Conservation (phyloP, 108 stramenopile genomes). For the Schizochytrium sp. region DNA sequence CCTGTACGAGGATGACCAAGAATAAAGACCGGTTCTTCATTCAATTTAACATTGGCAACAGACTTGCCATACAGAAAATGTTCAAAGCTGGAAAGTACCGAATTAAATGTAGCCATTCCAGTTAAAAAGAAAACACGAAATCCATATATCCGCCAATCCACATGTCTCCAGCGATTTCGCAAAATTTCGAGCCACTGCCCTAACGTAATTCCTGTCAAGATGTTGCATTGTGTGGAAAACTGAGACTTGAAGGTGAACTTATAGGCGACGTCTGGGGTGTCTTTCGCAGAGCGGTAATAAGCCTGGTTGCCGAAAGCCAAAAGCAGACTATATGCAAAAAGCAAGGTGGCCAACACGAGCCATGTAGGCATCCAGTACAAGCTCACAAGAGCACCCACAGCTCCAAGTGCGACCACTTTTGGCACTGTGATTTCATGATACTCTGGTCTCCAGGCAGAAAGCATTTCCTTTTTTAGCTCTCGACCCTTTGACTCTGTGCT, state of each 20-base stretch:
- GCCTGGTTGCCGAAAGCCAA: background rate
- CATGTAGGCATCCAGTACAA: background rate
- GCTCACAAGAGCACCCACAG: background rate
- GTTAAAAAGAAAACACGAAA: conserved; percentile 17
- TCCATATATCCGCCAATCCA: conserved; percentile 26
- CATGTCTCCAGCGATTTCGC: conserved; percentile 25
- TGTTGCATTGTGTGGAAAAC: conserved; percentile 17
- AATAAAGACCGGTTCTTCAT: conserved; percentile 49
- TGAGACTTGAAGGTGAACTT: conserved; percentile 16
- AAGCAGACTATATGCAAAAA: background rate
- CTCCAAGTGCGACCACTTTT: background rate
- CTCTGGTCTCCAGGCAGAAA: too few species aligned
- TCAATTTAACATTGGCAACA: background rate
- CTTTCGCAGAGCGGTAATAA: background rate
- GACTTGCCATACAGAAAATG: conserved; percentile 29
- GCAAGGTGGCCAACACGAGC: background rate
- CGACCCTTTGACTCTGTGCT: too few species aligned
- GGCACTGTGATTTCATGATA: too few species aligned
- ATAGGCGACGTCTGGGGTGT: background rate
- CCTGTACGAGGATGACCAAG: conserved; percentile 57
- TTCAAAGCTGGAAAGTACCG: background rate
- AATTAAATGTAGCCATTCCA: background rate
- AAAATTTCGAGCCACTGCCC: conserved; percentile 2
- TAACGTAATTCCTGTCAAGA: conserved; percentile 32
- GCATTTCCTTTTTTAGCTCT: too few species aligned